Conservation (phyloP, 1,284 basidiomycete species). For the Microbotryomycetes sp. region DNA sequence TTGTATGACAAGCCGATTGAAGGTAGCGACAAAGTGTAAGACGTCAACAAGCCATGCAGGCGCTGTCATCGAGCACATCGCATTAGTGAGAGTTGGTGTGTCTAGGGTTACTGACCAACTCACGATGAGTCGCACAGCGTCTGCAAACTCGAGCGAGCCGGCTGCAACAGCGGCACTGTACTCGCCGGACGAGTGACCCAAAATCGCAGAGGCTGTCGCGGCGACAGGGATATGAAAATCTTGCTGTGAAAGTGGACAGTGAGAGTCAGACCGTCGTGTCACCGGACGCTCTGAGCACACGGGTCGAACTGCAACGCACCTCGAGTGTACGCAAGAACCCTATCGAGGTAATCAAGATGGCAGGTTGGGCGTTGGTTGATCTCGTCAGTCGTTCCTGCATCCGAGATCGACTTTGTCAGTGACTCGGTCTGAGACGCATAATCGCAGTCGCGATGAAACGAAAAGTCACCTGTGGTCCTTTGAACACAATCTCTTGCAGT, state of each 20-base stretch:
- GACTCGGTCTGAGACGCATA: too few species aligned
- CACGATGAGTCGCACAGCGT: conserved; percentile 36
- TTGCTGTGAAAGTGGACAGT: conserved; percentile 4
- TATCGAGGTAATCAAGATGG: conserved; percentile 39
- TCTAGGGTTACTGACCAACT: not conserved
- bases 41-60: conserved; percentile 38
- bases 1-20: conserved; percentile 29
- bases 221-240: conserved; percentile 30
- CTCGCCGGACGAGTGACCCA: conserved; percentile 40
- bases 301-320: not conserved
- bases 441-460: too few species aligned
- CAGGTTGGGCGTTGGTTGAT: conserved; percentile 39
- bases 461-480: conserved; percentile 24
- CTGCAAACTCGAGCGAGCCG: conserved; percentile 35
- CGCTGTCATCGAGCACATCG: conserved; percentile 6
- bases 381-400: conserved; percentile 37
- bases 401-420: too few species aligned
- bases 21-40: conserved; percentile 31
- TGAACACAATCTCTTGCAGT: conserved; percentile 29
- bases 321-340: conserved; percentile 38
- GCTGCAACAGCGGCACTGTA: conserved; percentile 39
- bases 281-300: too few species aligned
- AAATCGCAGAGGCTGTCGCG: conserved; percentile 27
- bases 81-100: not conserved
- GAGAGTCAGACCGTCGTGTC: not conserved